A percentile compares a stretch with the other conserved stretches of the same genome.
Evolutionary conservation across 176 grass and related monocot species (phyloP).

Genomic region (Guadua angustifolia): DNA sequence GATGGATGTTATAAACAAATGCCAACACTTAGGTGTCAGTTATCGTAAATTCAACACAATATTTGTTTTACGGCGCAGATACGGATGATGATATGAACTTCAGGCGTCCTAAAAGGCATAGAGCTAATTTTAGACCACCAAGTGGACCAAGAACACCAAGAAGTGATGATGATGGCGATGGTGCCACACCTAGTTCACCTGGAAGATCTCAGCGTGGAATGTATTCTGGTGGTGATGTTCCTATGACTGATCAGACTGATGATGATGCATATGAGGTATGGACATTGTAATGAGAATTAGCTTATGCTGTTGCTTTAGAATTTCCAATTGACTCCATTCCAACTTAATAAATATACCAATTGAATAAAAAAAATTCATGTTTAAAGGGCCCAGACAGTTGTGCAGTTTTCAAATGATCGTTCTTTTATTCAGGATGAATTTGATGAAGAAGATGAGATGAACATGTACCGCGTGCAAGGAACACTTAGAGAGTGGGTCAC

Average conservation of each 20-base stretch:
- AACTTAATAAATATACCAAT: not conserved
- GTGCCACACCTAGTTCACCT: constrained; percentile 80
- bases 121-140: constrained; percentile 74
- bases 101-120: constrained; percentile 85
- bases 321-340: constrained; percentile 11
- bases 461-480: constrained; percentile 97
- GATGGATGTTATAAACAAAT: not conserved
- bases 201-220: constrained; percentile 81
- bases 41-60: constrained; percentile 12
- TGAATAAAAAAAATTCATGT: not conserved
- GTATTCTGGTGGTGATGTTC: constrained; percentile 76
- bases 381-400: not conserved
- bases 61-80: constrained; percentile 53
- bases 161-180: constrained; percentile 87
- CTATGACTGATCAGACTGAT: constrained; percentile 89
- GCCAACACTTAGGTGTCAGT: not conserved
- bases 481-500: constrained; percentile 90
- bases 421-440: constrained; percentile 78
- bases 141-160: constrained; percentile 70
- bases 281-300: constrained; percentile 30
- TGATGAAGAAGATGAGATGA: constrained; percentile 97
- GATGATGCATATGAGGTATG: constrained; percentile 91
- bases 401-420: constrained; percentile 9
- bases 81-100: constrained; percentile 81
- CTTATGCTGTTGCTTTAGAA: constrained; percentile 29